phyloP scores from a whole-genome alignment of 1,139 yeast genomes.

The Candida sp. region DNA sequence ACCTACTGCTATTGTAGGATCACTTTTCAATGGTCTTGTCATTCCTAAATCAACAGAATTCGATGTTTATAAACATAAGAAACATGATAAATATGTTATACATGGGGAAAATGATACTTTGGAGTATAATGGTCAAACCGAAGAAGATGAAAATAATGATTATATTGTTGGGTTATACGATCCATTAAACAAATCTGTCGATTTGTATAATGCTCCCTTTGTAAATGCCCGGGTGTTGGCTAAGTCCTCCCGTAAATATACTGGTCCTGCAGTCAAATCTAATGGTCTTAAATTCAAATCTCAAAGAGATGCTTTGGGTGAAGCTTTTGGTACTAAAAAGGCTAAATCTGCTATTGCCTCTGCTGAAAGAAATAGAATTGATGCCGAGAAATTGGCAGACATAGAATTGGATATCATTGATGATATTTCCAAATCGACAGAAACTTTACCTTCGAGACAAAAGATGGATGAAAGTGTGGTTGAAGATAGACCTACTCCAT shows the following conservation, averaged over 20 bases:
- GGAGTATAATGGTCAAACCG: conserved; percentile 65
- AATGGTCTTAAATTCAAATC: conserved; percentile 48
- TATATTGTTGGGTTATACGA: conserved; percentile 73
- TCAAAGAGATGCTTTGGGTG: conserved; percentile 84
- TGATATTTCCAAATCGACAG: conserved; percentile 68
- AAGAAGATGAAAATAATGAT: conserved; percentile 35
- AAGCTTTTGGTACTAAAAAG: conserved; percentile 95
- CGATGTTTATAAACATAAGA: conserved; percentile 58
- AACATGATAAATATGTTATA: conserved; percentile 42
- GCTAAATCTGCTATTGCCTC: conserved; percentile 89
- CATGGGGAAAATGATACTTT: conserved; percentile 79
- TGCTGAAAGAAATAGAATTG: conserved; percentile 79
- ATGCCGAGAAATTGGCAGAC: conserved; percentile 72
- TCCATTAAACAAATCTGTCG: conserved; percentile 53
- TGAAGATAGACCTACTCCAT: conserved; percentile 80
- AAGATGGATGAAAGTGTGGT: conserved; percentile 53
- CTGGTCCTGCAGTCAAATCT: conserved; percentile 63
- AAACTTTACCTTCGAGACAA: conserved; percentile 66
- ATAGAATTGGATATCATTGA: conserved; percentile 81
- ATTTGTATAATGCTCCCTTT: conserved; percentile 60
- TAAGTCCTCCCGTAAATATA: conserved; percentile 45
- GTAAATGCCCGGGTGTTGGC: conserved; percentile 55
- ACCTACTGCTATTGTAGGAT: conserved; percentile 43
- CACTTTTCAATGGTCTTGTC: conserved; percentile 73
- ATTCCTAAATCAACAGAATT: conserved; percentile 60